phyloP scores from a whole-genome alignment of 164 flowering plant species.

The Aristolochia fimbriata region DNA sequence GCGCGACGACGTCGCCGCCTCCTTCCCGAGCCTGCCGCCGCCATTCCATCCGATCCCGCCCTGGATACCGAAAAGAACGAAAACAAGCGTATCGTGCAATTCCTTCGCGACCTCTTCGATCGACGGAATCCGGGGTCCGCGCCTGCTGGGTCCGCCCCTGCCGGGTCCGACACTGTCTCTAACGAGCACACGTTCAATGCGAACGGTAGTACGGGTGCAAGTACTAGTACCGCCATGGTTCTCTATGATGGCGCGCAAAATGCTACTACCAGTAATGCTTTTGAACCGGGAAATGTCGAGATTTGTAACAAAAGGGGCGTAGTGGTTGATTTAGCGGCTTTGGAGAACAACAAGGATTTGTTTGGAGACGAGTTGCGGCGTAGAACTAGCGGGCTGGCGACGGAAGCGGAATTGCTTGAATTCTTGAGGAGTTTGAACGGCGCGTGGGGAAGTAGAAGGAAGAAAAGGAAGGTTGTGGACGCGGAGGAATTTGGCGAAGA shows the following conservation, averaged over 20 bases:
- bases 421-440: slow-evolving; percentile 50
- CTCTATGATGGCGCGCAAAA: background rate
- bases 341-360: slow-evolving; percentile 40
- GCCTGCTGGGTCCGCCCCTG: background rate
- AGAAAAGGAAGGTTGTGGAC: slow-evolving; percentile 71
- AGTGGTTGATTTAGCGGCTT: slow-evolving; percentile 34
- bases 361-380: slow-evolving; percentile 41
- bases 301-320: slow-evolving; percentile 32
- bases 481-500: slow-evolving; percentile 48
- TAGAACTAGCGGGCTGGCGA: slow-evolving; percentile 45
- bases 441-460: slow-evolving; percentile 59
- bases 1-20: slow-evolving; percentile 12
- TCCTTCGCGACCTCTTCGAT: slow-evolving; percentile 38
- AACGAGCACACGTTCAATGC: background rate
- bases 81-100: slow-evolving; percentile 30
- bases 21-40: slow-evolving; percentile 7
- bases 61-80: slow-evolving; percentile 34
- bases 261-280: background rate
- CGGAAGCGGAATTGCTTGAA: slow-evolving; percentile 39
- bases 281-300: slow-evolving; percentile 18
- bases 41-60: slow-evolving; percentile 1
- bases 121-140: background rate
- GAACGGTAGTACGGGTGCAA: background rate
- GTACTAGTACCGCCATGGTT: background rate
- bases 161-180: too few species aligned